phyloP scores from a whole-genome alignment of 2,329 filamentous ascomycete genomes.

The Penicillium sp. region DNA sequence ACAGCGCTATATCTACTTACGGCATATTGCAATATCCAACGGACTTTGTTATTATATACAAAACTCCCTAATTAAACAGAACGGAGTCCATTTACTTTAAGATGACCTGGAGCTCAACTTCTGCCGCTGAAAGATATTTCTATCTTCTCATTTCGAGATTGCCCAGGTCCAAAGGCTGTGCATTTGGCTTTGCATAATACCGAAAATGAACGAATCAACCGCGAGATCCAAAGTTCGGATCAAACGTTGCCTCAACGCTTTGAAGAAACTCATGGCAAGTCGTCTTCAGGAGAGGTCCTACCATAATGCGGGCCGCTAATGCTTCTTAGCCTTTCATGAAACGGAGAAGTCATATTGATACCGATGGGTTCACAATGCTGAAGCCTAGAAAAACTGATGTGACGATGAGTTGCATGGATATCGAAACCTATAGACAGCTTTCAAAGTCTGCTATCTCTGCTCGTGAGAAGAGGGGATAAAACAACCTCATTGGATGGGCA shows the following conservation, averaged over 20 bases:
- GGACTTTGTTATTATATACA: not conserved
- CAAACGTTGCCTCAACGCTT: not conserved
- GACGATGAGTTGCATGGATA: not conserved
- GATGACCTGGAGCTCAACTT: not conserved
- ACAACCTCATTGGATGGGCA: too few relatives aligned
- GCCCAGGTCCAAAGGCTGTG: not conserved
- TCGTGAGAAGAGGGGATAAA: not conserved
- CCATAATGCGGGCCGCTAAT: not conserved
- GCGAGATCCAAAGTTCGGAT: not conserved
- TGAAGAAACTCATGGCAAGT: not conserved
- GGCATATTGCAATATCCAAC: not conserved
- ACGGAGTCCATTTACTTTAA: not conserved
- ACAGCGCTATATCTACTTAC: not conserved
- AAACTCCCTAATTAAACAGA: not conserved
- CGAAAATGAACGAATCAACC: not conserved
- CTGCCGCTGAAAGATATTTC: too few relatives aligned
- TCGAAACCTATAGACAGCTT: not conserved
- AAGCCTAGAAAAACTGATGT: not conserved
- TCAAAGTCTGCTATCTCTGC: not conserved
- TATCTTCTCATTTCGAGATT: not conserved
- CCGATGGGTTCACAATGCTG: not conserved
- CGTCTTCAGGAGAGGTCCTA: not conserved
- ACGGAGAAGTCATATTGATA: not conserved
- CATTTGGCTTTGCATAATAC: not conserved
- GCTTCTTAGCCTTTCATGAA: not conserved